These are phyloP conservation scores for Macrophomina pseudophaseolina DNA, from an alignment of 2,329 filamentous ascomycete genomes.

Conservation along the genomic window DNA sequence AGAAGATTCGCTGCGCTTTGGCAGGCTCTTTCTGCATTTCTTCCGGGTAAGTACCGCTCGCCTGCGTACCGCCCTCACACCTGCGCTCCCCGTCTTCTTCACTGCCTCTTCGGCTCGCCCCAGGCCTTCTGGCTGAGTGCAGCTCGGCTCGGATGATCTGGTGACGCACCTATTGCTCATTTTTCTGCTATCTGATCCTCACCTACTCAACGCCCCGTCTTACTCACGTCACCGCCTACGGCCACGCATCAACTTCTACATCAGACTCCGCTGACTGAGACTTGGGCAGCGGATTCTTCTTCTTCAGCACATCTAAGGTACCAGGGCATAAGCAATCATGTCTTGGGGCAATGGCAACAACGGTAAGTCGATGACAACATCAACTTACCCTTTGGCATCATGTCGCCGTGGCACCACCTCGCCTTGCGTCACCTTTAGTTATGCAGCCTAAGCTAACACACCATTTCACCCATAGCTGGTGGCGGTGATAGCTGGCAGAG, in stretches of 20 bases:
- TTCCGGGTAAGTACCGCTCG: not conserved
- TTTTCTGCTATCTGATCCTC: not conserved
- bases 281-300: not conserved
- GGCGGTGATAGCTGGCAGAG: not conserved
- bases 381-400: too few species aligned
- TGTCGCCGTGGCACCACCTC: not conserved
- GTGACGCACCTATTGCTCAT: not conserved
- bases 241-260: not conserved
- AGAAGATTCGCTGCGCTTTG: not conserved
- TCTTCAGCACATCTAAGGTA: not conserved
- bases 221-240: not conserved
- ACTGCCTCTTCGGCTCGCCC: not conserved
- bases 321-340: not conserved
- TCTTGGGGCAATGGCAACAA: conserved; percentile 9
- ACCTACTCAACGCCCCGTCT: not conserved
- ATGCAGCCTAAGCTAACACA: not conserved
- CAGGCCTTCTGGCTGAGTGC: not conserved
- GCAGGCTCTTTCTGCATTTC: not conserved
- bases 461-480: not conserved
- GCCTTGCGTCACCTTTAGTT: not conserved
- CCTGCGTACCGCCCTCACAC: not conserved
- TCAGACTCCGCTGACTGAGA: not conserved
- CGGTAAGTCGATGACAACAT: not conserved
- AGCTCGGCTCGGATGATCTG: too few species aligned
- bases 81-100: not conserved